Evolutionary conservation across 352 stramenopile genomes (phyloP), one percentile per base, ranked within the genome.

Genomic region (Globisporangium parvum): DNA sequence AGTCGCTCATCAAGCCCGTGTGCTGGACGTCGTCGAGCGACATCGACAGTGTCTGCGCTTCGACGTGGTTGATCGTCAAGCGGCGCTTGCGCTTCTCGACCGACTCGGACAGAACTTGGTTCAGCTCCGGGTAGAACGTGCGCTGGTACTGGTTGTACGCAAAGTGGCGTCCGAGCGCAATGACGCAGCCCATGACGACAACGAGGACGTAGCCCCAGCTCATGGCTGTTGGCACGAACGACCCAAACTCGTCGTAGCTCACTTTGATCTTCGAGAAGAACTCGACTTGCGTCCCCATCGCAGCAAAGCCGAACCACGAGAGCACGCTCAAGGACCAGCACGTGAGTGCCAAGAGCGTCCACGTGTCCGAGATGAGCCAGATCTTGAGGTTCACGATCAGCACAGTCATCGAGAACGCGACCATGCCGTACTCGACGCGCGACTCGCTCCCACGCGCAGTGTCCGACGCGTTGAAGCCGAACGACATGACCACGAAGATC

Each of bases 311-410:
- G 39, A 91, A 92, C 82, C 82, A 91, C 1, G 76, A 75, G 28
- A 86, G 62, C 33, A 93, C 76, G 51, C 82, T 93, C 31, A 66
- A 62, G 3, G 80, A 55, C 73, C 77, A 91, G 33, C 80, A 77
- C 0, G 63, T 59, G 15, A 83, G 67, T 23, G 77, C 79, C 24
- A 93, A 40, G 44, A 69, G 49, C n/a, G 79, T 90, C 82, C 82
- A 93, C 15, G 74, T 87, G 52, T 88, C 80, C 1, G 80, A 76
- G 63, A 93, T 87, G 57, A 93, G 77, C 63, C 76, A 88, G 23
- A 92, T 85, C 82, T 99, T 99, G 55, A 97, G 73, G 60, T 97
- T 98, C 31, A 98, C 84, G 37, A 98, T 83, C 57, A 98, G 71
- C 18, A 99, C 85, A 0, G 97, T 81, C 49, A 95, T 80, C 14